Conservation (phyloP, 106 monocot species). For the Amphibolis antarctica region DNA sequence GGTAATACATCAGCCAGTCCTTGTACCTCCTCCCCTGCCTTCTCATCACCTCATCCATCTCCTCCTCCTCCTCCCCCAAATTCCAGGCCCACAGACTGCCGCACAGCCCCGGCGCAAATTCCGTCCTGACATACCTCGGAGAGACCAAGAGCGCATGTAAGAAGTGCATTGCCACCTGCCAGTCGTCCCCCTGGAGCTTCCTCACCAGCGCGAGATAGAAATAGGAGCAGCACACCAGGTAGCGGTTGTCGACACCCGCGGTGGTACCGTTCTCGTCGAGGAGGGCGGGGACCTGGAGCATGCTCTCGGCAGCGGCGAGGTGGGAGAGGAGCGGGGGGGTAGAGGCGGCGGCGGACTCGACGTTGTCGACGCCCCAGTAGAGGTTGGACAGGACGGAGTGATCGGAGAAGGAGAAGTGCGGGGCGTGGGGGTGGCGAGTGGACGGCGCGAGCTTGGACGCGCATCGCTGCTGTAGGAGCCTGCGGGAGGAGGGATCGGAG, state of each 20-base stretch:
- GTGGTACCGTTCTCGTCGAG: conserved; percentile 64
- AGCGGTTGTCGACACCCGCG: conserved; percentile 51
- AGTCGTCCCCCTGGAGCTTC: conserved; percentile 54
- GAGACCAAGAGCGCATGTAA: conserved; percentile 59
- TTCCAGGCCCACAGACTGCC: conserved; percentile 28
- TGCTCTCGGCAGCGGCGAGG: conserved; percentile 36
- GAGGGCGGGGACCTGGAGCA: conserved; percentile 82
- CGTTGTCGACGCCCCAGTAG: conserved; percentile 49
- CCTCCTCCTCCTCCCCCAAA: conserved; percentile 20
- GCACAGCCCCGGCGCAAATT: conserved; percentile 55
- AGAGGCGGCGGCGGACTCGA: conserved; percentile 24
- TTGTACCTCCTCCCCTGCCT: conserved; percentile 72
- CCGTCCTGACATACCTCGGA: conserved; percentile 34
- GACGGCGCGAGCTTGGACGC: conserved; percentile 19
- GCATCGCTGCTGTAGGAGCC: conserved; percentile 33
- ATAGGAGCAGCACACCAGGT: conserved; percentile 68
- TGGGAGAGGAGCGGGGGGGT: conserved; percentile 4
- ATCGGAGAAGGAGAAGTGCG: conserved; percentile 34
- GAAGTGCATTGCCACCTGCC: conserved; percentile 85
- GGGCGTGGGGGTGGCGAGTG: not conserved
- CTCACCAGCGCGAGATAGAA: conserved; percentile 65
- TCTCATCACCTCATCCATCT: conserved; percentile 36
- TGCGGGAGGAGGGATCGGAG: conserved; percentile 25
- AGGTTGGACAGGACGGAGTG: conserved; percentile 67
- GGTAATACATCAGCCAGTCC: conserved; percentile 90